Conservation (phyloP, 2,329 filamentous ascomycete genomes). For the Aspergillus pseudotamarii region DNA sequence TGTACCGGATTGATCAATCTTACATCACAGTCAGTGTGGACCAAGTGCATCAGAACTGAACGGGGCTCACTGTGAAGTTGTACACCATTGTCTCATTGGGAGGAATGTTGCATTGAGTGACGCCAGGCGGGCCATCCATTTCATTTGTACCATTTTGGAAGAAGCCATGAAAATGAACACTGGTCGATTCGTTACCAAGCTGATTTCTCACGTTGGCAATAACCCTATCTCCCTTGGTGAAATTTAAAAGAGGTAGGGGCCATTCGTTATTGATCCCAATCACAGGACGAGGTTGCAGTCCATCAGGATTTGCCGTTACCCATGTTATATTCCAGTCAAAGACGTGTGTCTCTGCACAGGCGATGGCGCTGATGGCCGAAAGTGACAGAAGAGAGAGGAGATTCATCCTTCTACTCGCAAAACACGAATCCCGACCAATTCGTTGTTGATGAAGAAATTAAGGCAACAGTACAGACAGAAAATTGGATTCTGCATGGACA, state of each 20-base stretch:
- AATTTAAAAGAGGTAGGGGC: constrained; percentile 72
- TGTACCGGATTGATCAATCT: constrained; percentile 52
- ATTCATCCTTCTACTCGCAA: not conserved
- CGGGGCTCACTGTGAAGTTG: constrained; percentile 55
- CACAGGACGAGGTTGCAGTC: constrained; percentile 53
- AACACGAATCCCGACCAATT: no score
- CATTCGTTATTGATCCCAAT: constrained; percentile 75
- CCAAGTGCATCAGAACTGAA: constrained; percentile 18
- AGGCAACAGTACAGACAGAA: no score
- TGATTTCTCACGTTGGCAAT: constrained; percentile 70
- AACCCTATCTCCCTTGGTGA: constrained; percentile 72
- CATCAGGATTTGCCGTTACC: constrained; percentile 52
- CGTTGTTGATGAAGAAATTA: no score
- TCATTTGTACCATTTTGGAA: constrained; percentile 74
- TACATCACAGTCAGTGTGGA: constrained; percentile 28
- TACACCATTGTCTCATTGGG: constrained; percentile 67
- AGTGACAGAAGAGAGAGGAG: not conserved
- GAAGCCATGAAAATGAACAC: constrained; percentile 76
- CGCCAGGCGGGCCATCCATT: constrained; percentile 72
- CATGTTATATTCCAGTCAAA: constrained; percentile 1
- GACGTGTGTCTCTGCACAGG: not conserved
- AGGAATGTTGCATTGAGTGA: constrained; percentile 69
- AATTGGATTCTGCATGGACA: no score
- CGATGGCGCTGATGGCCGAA: not conserved
- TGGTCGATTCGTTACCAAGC: constrained; percentile 64